Percentiles rank a stretch among this genome's conserved stretches.
Evolutionary conservation across 306 rosid genomes (phyloP).

Genomic region (Leucaena leucocephala): DNA sequence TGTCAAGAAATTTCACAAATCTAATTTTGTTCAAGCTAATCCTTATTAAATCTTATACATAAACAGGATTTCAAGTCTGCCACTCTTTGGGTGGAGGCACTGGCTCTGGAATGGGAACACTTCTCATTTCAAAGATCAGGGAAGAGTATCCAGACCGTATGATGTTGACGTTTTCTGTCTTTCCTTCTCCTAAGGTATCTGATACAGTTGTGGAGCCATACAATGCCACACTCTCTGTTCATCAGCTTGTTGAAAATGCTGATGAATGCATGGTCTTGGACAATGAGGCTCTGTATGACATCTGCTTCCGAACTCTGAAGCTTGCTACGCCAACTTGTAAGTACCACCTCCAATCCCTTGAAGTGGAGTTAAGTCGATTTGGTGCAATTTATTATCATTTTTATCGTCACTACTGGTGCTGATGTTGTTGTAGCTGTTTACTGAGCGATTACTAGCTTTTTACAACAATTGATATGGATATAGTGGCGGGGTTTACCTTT

Average conservation of each 20-base stretch:
- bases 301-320: conserved; percentile 56
- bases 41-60: neutral
- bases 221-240: conserved; percentile 58
- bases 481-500: conserved; percentile 2
- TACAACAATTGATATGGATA: neutral
- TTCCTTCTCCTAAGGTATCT: conserved; percentile 59
- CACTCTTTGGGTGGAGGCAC: conserved; percentile 62
- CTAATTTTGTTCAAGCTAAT: conserved; percentile 18
- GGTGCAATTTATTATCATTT: neutral
- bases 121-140: conserved; percentile 54
- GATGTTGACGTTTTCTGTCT: conserved; percentile 60
- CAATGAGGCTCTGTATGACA: conserved; percentile 59
- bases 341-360: neutral
- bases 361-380: neutral
- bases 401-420: neutral
- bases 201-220: conserved; percentile 60
- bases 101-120: conserved; percentile 59
- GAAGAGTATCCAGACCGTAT: conserved; percentile 60
- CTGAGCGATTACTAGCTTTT: neutral
- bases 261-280: conserved; percentile 61
- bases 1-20: conserved; percentile 4
- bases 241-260: conserved; percentile 58
- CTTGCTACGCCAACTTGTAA: conserved; percentile 52
- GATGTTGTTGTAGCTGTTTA: neutral
- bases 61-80: conserved; percentile 55